phyloP scores from a whole-genome alignment of 257 asterid species.

The Nicotiana benthamiana region DNA sequence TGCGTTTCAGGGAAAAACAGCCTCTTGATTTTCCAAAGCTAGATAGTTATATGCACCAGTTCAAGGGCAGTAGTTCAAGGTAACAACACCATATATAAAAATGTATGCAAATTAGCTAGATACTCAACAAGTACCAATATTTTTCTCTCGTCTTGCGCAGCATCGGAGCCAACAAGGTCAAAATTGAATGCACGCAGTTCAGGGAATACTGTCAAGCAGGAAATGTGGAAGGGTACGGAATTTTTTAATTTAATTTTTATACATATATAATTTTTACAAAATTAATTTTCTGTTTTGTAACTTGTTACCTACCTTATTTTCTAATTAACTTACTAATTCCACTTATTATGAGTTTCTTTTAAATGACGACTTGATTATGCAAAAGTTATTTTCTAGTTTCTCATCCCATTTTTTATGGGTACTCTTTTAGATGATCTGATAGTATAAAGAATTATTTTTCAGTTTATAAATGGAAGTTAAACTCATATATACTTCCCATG shows the following conservation, averaged over 20 bases:
- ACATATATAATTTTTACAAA: too few relatives aligned
- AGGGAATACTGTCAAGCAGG: slow-evolving; percentile 49
- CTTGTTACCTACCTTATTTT: too few relatives aligned
- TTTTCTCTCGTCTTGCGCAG: slow-evolving; percentile 26
- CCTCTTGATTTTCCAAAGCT: slow-evolving; percentile 37
- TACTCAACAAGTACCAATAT: not conserved
- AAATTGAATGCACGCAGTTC: slow-evolving; percentile 55
- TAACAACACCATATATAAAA: not conserved
- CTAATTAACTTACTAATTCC: too few relatives aligned
- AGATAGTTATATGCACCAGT: slow-evolving; percentile 63
- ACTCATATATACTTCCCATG: too few relatives aligned
- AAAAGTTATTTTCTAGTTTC: too few relatives aligned
- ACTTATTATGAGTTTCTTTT: too few relatives aligned
- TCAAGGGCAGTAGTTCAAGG: slow-evolving; percentile 78
- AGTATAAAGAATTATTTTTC: too few relatives aligned
- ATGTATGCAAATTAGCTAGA: not conserved
- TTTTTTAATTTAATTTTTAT: too few relatives aligned
- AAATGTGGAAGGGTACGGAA: slow-evolving; percentile 58
- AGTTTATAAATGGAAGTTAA: too few relatives aligned
- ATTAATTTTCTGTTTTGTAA: not conserved
- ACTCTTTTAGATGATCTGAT: too few relatives aligned
- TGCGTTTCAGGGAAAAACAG: slow-evolving; percentile 18
- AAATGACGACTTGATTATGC: too few relatives aligned
- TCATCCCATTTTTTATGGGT: too few relatives aligned
- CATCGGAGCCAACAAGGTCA: slow-evolving; percentile 78